Percentiles rank a stretch among this genome's conserved stretches.
phyloP scores from a whole-genome alignment of 1,284 basidiomycete species.

The Amylostereum chailletii region DNA sequence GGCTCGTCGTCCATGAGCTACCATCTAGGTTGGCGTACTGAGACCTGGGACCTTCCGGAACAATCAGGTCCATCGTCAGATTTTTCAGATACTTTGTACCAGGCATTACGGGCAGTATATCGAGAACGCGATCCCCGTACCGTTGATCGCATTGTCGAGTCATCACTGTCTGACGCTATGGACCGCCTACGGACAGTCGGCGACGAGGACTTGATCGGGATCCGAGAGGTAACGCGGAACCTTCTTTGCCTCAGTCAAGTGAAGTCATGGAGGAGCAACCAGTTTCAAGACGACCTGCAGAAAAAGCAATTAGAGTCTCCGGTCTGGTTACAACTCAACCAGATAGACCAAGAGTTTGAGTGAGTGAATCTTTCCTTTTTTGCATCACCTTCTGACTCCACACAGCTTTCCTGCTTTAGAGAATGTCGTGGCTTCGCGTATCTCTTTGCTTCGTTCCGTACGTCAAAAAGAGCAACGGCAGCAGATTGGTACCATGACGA shows the following conservation, averaged over 20 bases:
- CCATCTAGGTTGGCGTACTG: conserved; percentile 82
- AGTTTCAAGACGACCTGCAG: conserved; percentile 28
- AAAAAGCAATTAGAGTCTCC: conserved; percentile 24
- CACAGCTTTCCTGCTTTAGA: conserved; percentile 75
- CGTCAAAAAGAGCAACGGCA: conserved; percentile 56
- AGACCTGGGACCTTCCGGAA: conserved; percentile 87
- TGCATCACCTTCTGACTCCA: conserved; percentile 5
- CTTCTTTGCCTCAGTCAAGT: conserved; percentile 78
- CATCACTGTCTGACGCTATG: conserved; percentile 53
- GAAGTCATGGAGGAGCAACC: conserved; percentile 39
- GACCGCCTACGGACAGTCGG: conserved; percentile 57
- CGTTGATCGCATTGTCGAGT: conserved; percentile 40
- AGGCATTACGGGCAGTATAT: conserved; percentile 70
- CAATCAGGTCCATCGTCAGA: conserved; percentile 25
- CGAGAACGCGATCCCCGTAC: conserved; percentile 52
- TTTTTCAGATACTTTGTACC: conserved; percentile 62
- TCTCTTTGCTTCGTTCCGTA: conserved; percentile 71
- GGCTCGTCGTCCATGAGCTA: conserved; percentile 53
- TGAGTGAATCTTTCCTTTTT: conserved; percentile 27
- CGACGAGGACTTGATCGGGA: conserved; percentile 70
- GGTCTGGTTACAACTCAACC: conserved; percentile 34
- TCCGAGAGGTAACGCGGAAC: conserved; percentile 56
- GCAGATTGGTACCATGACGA: conserved; percentile 64
- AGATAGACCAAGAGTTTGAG: conserved; percentile 56
- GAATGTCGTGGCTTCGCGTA: conserved; percentile 72